Conservation (phyloP, 2,329 filamentous ascomycete genomes). For the Sordariomycetes sp. region DNA sequence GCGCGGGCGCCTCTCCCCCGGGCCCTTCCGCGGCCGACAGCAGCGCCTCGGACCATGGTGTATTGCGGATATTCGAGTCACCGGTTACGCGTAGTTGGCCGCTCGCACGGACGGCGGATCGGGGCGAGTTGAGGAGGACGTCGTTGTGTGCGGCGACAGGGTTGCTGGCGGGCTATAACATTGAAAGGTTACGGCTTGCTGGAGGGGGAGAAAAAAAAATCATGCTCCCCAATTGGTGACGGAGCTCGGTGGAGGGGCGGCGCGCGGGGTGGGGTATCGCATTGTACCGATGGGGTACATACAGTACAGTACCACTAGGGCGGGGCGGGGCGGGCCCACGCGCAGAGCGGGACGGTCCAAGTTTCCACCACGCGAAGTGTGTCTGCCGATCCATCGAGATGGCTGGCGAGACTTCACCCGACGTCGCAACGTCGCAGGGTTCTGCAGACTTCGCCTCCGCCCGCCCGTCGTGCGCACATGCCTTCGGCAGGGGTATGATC, state of each 20-base stretch:
- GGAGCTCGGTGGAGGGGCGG: not conserved
- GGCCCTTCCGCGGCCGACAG: constrained; percentile 6
- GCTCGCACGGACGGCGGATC: not conserved
- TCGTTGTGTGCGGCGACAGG: not conserved
- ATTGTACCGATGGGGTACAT: not conserved
- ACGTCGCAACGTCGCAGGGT: too few relatives aligned
- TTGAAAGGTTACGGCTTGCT: not conserved
- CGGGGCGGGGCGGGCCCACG: too few relatives aligned
- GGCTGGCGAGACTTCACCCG: too few relatives aligned
- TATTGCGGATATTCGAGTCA: not conserved
- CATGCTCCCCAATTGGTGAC: not conserved
- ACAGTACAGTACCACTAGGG: too few relatives aligned
- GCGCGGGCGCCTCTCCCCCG: constrained; percentile 8
- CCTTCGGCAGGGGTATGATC: not conserved
- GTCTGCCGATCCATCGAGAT: too few relatives aligned
- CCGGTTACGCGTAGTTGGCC: not conserved
- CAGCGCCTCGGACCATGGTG: constrained; percentile 3
- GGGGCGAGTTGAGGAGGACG: not conserved
- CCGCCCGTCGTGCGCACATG: not conserved
- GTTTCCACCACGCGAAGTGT: too few relatives aligned
- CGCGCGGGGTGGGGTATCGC: not conserved
- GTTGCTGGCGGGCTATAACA: too few relatives aligned
- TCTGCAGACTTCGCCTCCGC: too few relatives aligned
- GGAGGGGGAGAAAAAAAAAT: not conserved
- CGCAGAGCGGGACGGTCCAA: too few relatives aligned